A percentile compares a stretch with the other conserved stretches of the same genome.
Evolutionary conservation across 306 rosid species (phyloP).

Genomic region (Oxytropis ochrocephala): DNA sequence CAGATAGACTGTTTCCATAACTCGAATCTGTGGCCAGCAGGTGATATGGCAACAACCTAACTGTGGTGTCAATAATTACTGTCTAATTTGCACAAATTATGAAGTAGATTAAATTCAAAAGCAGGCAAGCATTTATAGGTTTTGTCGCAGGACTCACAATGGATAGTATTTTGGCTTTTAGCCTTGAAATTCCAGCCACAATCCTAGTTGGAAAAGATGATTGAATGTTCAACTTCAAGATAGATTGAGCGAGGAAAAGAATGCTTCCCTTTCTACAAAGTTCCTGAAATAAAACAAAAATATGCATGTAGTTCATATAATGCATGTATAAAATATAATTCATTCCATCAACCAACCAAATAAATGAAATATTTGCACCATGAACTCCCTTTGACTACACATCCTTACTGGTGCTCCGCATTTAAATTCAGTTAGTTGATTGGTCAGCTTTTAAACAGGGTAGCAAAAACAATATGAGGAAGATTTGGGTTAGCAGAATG

Average conservation of each 20-base stretch:
- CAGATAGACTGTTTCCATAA: background rate
- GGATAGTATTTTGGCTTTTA: conserved; percentile 63
- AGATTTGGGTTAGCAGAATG: background rate
- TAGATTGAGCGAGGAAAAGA: conserved; percentile 63
- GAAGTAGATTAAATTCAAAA: conserved; percentile 14
- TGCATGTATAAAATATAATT: background rate
- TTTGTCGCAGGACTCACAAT: conserved; percentile 48
- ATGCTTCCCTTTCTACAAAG: conserved; percentile 78
- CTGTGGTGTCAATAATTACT: background rate
- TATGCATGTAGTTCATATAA: no score
- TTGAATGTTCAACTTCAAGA: conserved; percentile 43
- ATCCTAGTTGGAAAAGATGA: conserved; percentile 40
- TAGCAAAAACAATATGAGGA: background rate
- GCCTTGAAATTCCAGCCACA: conserved; percentile 60
- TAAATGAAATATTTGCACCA: conserved; percentile 10
- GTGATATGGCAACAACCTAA: background rate
- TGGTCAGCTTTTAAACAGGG: conserved; percentile 7
- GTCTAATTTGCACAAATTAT: no score
- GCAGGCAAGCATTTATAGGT: background rate
- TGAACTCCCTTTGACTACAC: background rate
- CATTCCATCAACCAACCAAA: conserved; percentile 7
- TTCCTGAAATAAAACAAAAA: conserved; percentile 45
- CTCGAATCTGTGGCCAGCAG: background rate
- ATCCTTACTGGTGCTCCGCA: background rate
- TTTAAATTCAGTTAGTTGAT: background rate